These are phyloP conservation scores for Schizosaccharomyces cryophilus DNA, from an alignment of 805 yeast genomes.

Conservation along the genomic window DNA sequence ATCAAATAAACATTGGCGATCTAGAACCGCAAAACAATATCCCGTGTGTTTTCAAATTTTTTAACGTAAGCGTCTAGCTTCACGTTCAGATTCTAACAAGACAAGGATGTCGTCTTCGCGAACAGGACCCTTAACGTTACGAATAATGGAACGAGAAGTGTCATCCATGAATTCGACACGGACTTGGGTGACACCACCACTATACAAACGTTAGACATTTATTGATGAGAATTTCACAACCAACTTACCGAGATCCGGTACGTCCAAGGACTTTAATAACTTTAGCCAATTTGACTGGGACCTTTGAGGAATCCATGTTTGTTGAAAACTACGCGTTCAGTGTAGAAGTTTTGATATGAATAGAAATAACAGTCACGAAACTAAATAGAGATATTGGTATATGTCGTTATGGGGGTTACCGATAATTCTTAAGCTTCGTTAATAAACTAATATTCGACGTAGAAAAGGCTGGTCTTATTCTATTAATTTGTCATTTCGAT, in stretches of 20 bases:
- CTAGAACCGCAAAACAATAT: not conserved
- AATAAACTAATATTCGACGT: no score
- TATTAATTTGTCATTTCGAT: no score
- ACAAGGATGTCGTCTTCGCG: slow-evolving; percentile 96
- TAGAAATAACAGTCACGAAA: not conserved
- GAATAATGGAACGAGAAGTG: slow-evolving; percentile 82
- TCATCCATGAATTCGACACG: slow-evolving; percentile 93
- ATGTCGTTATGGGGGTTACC: no score
- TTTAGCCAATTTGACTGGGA: slow-evolving; percentile 95
- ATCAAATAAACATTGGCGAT: not conserved
- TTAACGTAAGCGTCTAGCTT: slow-evolving; percentile 25
- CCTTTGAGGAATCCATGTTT: slow-evolving; percentile 17
- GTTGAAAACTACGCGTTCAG: not conserved
- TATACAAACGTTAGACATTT: not conserved
- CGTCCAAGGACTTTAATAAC: slow-evolving; percentile 98
- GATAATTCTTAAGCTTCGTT: no score
- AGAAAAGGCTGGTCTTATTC: no score
- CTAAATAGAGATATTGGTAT: no score
- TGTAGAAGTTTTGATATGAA: not conserved
- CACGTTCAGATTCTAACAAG: slow-evolving; percentile 99
- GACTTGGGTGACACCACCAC: slow-evolving; percentile 57
- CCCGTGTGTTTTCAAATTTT: not conserved
- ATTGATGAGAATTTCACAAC: not conserved
- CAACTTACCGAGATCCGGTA: slow-evolving; percentile 99
- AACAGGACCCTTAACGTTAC: slow-evolving; percentile 76